phyloP scores from a whole-genome alignment of 768 basidiomycete genomes.

The Cystobasidium ongulense region DNA sequence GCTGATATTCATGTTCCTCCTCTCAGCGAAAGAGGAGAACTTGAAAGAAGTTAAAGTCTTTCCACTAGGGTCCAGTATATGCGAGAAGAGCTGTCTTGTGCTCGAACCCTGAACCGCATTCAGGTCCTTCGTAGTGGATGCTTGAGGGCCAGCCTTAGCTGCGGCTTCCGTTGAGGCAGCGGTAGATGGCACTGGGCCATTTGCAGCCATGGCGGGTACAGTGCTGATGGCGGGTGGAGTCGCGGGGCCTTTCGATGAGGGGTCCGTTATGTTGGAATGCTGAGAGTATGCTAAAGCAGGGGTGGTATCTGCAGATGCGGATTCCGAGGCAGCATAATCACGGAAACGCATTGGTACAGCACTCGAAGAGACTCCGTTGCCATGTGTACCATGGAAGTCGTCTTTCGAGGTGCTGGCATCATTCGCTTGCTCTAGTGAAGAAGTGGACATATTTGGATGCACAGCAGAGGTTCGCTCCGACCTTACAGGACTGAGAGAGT shows the following conservation, averaged over 20 bases:
- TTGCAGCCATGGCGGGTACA: neutral
- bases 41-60: neutral
- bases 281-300: neutral
- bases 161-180: neutral
- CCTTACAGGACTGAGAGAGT: neutral
- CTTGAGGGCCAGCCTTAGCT: neutral
- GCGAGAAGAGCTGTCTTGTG: neutral
- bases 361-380: neutral
- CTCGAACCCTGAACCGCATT: neutral
- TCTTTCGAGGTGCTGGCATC: neutral
- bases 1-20: slow-evolving; percentile 1
- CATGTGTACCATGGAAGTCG: neutral
- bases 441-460: neutral
- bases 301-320: neutral
- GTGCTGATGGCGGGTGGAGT: neutral
- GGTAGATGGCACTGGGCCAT: neutral
- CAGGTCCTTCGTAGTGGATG: neutral
- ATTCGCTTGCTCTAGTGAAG: neutral
- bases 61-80: neutral
- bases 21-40: neutral
- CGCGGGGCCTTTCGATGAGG: neutral
- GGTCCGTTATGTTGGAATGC: neutral
- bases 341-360: neutral
- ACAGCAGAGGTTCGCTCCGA: neutral
- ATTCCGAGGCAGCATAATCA: neutral